Base-by-base conservation (phyloP, 2,329 filamentous ascomycete species). In the Blastomyces parvus region DNA sequence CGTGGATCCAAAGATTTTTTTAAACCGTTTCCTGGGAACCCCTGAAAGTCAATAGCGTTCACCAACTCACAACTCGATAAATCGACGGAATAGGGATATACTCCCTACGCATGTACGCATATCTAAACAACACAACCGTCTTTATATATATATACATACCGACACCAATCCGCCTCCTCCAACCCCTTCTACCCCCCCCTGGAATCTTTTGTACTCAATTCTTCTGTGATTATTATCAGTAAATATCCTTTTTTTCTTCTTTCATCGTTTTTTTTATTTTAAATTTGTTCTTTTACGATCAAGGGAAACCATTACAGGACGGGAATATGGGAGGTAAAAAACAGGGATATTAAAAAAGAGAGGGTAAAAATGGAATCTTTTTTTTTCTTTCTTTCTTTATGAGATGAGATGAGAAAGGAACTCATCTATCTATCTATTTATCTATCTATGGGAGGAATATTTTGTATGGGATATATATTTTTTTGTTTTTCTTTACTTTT, bases 161-260 rank as follows among this genome's bases (percentile, higher is more conserved):
- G 44, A 22, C 19, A 46, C n/a, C 19, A 13, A 30, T 11, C n/a
- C n/a, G n/a, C n/a, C n/a, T n/a, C n/a, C n/a, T n/a, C n/a, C n/a
- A n/a, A n/a, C n/a, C n/a, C n/a, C n/a, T n/a, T n/a, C n/a, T n/a
- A n/a, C n/a, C n/a, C n/a, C n/a, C n/a, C n/a, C n/a, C 38, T 33
- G 33, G 40, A 57, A 57, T 14, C 25, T 57, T 36, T 14, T 40
- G 53, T 25, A 40, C 30, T 25, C 7, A 57, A 36, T 13, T 57
- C 17, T 38, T 57, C 22, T 57, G 53, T 40, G 40, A 38, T 40
- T 40, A 57, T 57, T 40, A 57, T 57, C 14, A 33, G 53, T 57
- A 57, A 40, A 50, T 38, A n/a, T n/a, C n/a, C n/a, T n/a, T n/a
- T 40, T 40, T 22, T 22, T 57, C 11, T 40, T 33, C 36, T 7